Evolutionary conservation across 208 protist genomes (phyloP).

Genomic region (Porcisia hertigi): DNA sequence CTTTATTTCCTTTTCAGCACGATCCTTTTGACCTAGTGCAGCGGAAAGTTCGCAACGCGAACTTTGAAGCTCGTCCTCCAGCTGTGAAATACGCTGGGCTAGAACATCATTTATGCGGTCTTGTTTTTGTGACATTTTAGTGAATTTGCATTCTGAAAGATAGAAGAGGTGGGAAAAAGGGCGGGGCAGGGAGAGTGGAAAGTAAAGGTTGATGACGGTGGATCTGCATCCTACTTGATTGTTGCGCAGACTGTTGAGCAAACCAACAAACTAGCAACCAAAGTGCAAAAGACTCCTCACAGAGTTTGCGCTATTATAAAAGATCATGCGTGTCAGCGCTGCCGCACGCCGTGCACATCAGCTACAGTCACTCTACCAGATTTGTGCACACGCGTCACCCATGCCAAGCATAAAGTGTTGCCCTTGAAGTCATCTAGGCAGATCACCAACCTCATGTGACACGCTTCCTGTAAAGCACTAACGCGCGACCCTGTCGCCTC

Average conservation of each 20-base stretch:
- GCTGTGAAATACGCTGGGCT: conserved; percentile 69
- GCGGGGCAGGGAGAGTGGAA: conserved; percentile 7
- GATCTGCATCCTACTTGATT: background rate
- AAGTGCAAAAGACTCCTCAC: background rate
- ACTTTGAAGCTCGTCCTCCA: conserved; percentile 57
- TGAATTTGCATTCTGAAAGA: background rate
- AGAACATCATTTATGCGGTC: conserved; percentile 61
- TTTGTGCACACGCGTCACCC: too few species aligned
- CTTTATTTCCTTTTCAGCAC: conserved; percentile 52
- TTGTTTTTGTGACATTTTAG: conserved; percentile 44
- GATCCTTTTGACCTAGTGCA: conserved; percentile 33
- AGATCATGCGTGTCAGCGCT: too few species aligned
- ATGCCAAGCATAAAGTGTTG: too few species aligned
- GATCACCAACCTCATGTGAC: too few species aligned
- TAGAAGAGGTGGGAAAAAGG: background rate
- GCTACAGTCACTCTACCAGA: too few species aligned
- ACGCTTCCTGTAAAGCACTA: too few species aligned
- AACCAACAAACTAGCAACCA: background rate
- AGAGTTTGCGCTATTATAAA: background rate
- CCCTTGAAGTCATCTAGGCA: too few species aligned
- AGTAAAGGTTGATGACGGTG: conserved; percentile 12
- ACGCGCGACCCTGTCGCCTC: too few species aligned
- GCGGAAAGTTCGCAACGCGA: conserved; percentile 31
- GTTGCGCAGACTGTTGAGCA: too few species aligned
- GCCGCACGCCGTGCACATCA: too few species aligned